Conservation (phyloP, 495 filamentous ascomycete species). For the Xylaria bambusicola region DNA sequence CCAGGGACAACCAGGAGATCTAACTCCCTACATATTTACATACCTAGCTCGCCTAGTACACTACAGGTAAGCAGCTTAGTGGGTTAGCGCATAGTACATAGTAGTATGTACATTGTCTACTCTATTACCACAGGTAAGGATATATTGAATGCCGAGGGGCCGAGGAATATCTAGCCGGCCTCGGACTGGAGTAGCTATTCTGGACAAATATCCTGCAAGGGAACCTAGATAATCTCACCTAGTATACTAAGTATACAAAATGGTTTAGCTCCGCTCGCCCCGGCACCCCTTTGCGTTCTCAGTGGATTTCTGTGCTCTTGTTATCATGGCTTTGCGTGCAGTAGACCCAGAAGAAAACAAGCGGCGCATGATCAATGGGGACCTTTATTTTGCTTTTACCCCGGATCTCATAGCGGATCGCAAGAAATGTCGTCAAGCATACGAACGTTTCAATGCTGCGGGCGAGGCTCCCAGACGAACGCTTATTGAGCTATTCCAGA, state of each 20-base stretch:
- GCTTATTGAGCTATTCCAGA: constrained; percentile 68
- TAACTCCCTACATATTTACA: too few species aligned
- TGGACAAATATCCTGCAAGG: neutral
- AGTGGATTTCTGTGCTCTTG: neutral
- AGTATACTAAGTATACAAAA: too few species aligned
- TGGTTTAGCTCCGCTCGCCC: neutral
- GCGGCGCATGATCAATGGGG: constrained; percentile 50
- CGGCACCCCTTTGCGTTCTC: too few species aligned
- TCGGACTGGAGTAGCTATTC: neutral
- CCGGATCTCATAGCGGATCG: constrained; percentile 57
- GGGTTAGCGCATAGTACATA: too few species aligned
- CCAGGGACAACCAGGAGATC: too few species aligned
- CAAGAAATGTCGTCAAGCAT: constrained; percentile 59
- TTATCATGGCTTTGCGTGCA: constrained; percentile 16
- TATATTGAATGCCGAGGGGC: constrained; percentile 1
- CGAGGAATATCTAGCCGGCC: neutral
- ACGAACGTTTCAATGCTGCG: constrained; percentile 62
- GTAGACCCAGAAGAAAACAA: constrained; percentile 41
- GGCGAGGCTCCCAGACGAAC: constrained; percentile 58
- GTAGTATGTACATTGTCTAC: too few species aligned
- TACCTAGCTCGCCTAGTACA: too few species aligned
- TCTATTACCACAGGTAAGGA: too few species aligned
- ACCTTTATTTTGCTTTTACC: constrained; percentile 53
- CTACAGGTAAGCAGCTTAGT: too few species aligned
- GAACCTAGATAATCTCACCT: neutral